Evolutionary conservation across 805 yeast species (phyloP).

Genomic region (Ogataea trehalophila): DNA sequence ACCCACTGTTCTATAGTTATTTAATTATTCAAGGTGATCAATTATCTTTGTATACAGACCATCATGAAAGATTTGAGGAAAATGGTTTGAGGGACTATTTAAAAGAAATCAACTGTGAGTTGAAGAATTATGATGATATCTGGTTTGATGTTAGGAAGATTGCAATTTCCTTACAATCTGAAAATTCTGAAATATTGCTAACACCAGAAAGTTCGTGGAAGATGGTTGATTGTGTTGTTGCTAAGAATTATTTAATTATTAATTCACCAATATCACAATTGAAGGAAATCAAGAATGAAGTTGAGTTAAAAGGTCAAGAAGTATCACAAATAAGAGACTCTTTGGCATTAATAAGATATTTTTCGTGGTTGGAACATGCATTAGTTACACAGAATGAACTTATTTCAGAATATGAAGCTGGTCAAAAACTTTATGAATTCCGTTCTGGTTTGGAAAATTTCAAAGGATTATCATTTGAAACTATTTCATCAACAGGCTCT

Average conservation of each 20-base stretch:
- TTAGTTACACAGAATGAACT: constrained; percentile 37
- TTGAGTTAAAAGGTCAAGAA: constrained; percentile 48
- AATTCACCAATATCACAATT: constrained; percentile 55
- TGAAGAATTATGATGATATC: constrained; percentile 41
- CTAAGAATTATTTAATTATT: constrained; percentile 35
- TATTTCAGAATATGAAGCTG: constrained; percentile 63
- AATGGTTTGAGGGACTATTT: constrained; percentile 35
- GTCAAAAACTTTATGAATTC: constrained; percentile 50
- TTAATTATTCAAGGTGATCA: constrained; percentile 39
- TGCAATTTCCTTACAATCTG: constrained; percentile 26
- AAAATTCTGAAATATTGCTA: constrained; percentile 36
- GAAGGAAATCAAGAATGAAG: constrained; percentile 46
- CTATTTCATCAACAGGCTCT: constrained; percentile 71
- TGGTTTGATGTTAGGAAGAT: constrained; percentile 38
- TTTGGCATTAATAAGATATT: constrained; percentile 46
- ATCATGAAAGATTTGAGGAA: constrained; percentile 32
- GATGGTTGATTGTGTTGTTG: constrained; percentile 44
- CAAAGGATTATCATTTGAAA: constrained; percentile 65
- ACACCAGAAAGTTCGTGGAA: constrained; percentile 68
- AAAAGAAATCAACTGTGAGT: constrained; percentile 36
- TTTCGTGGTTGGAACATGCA: constrained; percentile 55
- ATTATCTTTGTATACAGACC: constrained; percentile 39
- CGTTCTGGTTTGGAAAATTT: constrained; percentile 49
- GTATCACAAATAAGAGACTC: constrained; percentile 56
- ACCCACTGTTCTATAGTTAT: constrained; percentile 51